These are phyloP conservation scores for Lactarius sanguifluus DNA, from an alignment of 768 basidiomycete species.

Conservation along the genomic window DNA sequence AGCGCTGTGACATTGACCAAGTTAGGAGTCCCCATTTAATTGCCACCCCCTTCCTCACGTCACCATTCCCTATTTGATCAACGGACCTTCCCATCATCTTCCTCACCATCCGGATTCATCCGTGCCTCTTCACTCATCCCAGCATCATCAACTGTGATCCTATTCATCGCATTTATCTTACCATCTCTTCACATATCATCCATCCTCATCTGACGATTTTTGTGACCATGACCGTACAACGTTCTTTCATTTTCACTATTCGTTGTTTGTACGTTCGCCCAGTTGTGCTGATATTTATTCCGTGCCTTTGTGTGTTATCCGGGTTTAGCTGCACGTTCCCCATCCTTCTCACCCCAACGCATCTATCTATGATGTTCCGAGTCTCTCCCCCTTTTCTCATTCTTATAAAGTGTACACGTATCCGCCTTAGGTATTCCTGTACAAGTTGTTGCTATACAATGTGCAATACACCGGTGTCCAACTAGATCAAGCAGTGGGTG, in stretches of 20 bases:
- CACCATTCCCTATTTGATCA: slow-evolving; percentile 26
- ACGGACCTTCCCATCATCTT: slow-evolving; percentile 26
- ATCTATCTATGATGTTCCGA: slow-evolving; percentile 25
- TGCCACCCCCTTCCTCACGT: slow-evolving; percentile 20
- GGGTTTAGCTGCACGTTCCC: slow-evolving; percentile 14
- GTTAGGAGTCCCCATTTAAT: slow-evolving; percentile 24
- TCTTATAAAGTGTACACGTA: slow-evolving; percentile 25
- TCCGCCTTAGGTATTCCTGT: slow-evolving; percentile 22
- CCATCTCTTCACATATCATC: slow-evolving; percentile 27
- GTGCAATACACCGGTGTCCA: slow-evolving; percentile 25
- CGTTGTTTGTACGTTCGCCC: slow-evolving; percentile 18
- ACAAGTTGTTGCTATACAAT: slow-evolving; percentile 24
- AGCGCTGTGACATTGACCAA: slow-evolving; percentile 10
- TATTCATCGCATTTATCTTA: slow-evolving; percentile 28
- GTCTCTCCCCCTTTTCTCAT: slow-evolving; percentile 13
- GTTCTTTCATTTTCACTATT: slow-evolving; percentile 12
- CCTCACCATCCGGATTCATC: slow-evolving; percentile 26
- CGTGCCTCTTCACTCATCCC: slow-evolving; percentile 23
- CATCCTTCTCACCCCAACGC: slow-evolving; percentile 18
- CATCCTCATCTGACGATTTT: slow-evolving; percentile 24
- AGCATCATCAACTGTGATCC: slow-evolving; percentile 26
- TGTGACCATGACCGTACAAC: slow-evolving; percentile 24
- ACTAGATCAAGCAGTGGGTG: neutral
- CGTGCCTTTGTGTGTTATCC: slow-evolving; percentile 14
- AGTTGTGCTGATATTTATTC: slow-evolving; percentile 20